These are phyloP conservation scores for Leishmania major DNA, from an alignment of 208 protist genomes.

Conservation along the genomic window DNA sequence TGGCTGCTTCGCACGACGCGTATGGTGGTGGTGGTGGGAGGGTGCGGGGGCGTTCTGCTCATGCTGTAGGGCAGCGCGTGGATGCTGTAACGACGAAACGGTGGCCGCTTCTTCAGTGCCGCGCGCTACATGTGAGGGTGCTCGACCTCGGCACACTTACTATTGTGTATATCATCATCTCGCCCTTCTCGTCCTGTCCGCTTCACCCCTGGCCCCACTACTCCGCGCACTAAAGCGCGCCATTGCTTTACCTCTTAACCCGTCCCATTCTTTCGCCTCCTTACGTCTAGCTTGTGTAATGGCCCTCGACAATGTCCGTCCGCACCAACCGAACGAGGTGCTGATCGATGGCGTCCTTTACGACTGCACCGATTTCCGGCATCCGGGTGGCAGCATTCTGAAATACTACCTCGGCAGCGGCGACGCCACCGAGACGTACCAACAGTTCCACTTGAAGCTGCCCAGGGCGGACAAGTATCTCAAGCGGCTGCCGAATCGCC, in stretches of 20 bases:
- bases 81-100: no score
- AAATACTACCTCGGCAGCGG: slow-evolving; percentile 58
- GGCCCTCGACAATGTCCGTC: slow-evolving; percentile 4
- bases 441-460: slow-evolving; percentile 71
- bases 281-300: not conserved
- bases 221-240: not conserved
- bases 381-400: slow-evolving; percentile 72
- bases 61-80: not conserved
- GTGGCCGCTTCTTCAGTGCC: no score
- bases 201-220: not conserved
- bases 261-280: not conserved
- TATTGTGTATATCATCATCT: not conserved
- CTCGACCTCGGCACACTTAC: not conserved
- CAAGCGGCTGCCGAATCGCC: slow-evolving; percentile 50
- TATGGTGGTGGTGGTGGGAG: not conserved
- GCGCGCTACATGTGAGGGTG: no score
- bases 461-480: slow-evolving; percentile 55
- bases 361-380: slow-evolving; percentile 64
- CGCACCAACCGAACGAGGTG: slow-evolving; percentile 58
- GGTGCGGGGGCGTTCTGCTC: no score
- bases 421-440: slow-evolving; percentile 69
- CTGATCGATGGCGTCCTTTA: slow-evolving; percentile 69
- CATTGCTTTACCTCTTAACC: not conserved
- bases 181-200: not conserved
- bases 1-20: not conserved